These are phyloP conservation scores for Solanum sejunctum DNA, from an alignment of 257 asterid species.

Conservation along the genomic window DNA sequence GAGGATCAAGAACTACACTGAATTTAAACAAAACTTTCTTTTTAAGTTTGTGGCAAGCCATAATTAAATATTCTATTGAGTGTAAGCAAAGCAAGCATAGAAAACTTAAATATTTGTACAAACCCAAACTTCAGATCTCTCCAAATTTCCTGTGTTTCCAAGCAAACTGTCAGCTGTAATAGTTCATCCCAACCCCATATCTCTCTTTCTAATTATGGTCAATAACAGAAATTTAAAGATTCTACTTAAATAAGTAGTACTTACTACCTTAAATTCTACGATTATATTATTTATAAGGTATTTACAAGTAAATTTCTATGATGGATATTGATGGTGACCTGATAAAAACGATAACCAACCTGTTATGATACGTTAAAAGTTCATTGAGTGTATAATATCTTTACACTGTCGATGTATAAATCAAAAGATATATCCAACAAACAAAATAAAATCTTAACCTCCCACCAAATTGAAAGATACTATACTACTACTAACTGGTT, in stretches of 20 bases:
- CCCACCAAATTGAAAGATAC: not conserved
- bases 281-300: not conserved
- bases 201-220: not conserved
- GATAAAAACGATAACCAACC: not conserved
- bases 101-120: not conserved
- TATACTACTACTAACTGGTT: not conserved
- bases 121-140: not conserved
- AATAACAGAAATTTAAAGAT: not conserved
- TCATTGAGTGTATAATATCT: not conserved
- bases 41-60: not conserved
- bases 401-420: not conserved
- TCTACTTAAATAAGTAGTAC: not conserved
- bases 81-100: constrained; percentile 28
- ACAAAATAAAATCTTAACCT: not conserved
- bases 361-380: not conserved
- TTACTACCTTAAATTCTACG: not conserved
- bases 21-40: not conserved
- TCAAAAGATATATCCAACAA: not conserved
- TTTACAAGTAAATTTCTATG: not conserved
- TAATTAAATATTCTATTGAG: not conserved
- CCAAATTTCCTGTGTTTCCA: constrained; percentile 1
- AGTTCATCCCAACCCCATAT: not conserved
- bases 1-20: not conserved
- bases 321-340: not conserved
- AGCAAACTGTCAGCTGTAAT: constrained; percentile 19